A percentile compares a stretch with the other conserved stretches of the same genome.
These are phyloP conservation scores for Plasmodium berghei DNA, from an alignment of 169 alveolate genomes.

Conservation along the genomic window DNA sequence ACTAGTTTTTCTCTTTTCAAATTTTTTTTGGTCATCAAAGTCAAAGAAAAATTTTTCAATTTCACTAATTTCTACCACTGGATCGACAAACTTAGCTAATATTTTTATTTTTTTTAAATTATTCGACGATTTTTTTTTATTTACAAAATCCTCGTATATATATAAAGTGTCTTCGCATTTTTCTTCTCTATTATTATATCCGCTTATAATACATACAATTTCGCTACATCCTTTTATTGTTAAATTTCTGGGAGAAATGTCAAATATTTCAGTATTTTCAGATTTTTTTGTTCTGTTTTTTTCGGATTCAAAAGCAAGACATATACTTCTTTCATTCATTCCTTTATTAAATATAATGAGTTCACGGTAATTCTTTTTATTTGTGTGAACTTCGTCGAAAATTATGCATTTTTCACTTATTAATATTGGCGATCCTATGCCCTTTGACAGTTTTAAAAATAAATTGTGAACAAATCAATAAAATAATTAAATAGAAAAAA, in stretches of 20 bases:
- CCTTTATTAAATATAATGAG: constrained; percentile 59
- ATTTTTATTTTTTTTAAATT: constrained; percentile 62
- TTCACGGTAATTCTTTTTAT: constrained; percentile 48
- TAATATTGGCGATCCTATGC: constrained; percentile 62
- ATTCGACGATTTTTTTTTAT: constrained; percentile 27
- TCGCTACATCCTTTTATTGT: constrained; percentile 45
- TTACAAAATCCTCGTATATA: constrained; percentile 33
- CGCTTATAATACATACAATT: constrained; percentile 49
- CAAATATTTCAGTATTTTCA: constrained; percentile 40
- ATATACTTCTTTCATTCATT: constrained; percentile 32
- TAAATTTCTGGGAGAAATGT: constrained; percentile 38
- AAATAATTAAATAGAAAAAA: background rate
- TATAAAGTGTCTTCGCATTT: constrained; percentile 61
- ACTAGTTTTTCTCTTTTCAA: background rate
- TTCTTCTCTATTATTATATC: constrained; percentile 43
- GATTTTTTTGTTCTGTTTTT: constrained; percentile 33
- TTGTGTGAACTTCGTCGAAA: constrained; percentile 36
- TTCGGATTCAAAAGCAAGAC: constrained; percentile 57
- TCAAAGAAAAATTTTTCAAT: constrained; percentile 27
- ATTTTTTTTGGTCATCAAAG: constrained; percentile 19
- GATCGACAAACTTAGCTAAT: constrained; percentile 46
- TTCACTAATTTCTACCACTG: constrained; percentile 53
- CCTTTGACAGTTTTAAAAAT: constrained; percentile 8
- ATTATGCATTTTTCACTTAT: constrained; percentile 14
- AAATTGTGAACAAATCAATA: background rate